Evolutionary conservation across 192 early-diverging fungal genomes (phyloP).

Genomic region (Borealophlyctis nickersoniae): DNA sequence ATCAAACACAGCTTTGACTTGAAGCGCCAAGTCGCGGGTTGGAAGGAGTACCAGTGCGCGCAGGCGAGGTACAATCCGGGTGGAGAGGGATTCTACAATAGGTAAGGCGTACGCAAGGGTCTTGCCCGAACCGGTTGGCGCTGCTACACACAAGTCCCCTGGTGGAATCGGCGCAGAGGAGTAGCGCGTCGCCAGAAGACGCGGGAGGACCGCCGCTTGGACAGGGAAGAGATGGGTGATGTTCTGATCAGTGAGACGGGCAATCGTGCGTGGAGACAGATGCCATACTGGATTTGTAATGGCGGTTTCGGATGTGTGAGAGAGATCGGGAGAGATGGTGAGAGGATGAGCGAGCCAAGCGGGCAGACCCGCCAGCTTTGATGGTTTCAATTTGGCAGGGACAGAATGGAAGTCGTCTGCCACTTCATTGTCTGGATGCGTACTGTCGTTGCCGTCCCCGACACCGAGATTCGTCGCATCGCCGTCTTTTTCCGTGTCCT

Average conservation of each 20-base stretch:
- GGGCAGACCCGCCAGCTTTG: constrained; percentile 70
- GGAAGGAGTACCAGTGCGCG: constrained; percentile 89
- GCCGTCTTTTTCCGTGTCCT: no score
- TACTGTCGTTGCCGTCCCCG: no score
- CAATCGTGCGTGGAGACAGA: constrained; percentile 49
- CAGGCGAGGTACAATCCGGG: constrained; percentile 73
- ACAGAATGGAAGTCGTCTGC: no score
- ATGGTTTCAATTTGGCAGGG: no score
- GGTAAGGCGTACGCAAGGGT: constrained; percentile 95
- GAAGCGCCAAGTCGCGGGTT: constrained; percentile 85
- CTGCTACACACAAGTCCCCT: constrained; percentile 90
- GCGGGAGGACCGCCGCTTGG: constrained; percentile 81
- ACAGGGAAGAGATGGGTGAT: constrained; percentile 82
- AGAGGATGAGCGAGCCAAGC: constrained; percentile 84
- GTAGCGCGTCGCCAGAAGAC: constrained; percentile 63
- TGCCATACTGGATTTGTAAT: constrained; percentile 50
- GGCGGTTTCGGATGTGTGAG: constrained; percentile 29
- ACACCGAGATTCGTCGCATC: no score
- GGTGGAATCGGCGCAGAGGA: constrained; percentile 64
- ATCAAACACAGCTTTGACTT: constrained; percentile 86
- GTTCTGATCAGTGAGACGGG: constrained; percentile 58
- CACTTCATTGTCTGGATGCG: no score
- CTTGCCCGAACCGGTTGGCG: constrained; percentile 94
- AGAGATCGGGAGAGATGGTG: constrained; percentile 59
- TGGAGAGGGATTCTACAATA: constrained; percentile 77